These are phyloP conservation scores for Sutorius eximius DNA, from an alignment of 1,284 basidiomycete species.

Conservation along the genomic window DNA sequence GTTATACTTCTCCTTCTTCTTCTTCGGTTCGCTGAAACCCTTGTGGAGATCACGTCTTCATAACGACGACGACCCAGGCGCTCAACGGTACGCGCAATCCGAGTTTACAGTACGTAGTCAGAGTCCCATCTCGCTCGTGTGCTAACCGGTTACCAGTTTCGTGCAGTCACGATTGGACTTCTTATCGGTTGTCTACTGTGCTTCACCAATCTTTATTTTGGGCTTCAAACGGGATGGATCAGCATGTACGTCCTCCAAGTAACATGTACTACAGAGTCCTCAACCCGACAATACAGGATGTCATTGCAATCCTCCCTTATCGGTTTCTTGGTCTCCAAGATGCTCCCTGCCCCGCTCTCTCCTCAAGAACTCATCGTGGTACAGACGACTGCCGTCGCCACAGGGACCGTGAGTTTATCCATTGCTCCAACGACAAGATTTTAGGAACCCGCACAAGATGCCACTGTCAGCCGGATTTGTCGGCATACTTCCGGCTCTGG, in stretches of 20 bases:
- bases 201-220: constrained; percentile 78
- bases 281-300: constrained; percentile 64
- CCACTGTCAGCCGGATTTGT: constrained; percentile 94
- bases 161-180: constrained; percentile 58
- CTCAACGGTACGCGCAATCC: constrained; percentile 14
- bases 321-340: constrained; percentile 82
- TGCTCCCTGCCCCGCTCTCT: constrained; percentile 72
- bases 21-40: not conserved
- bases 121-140: not conserved
- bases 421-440: not conserved
- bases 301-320: constrained; percentile 91
- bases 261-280: not conserved
- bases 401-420: constrained; percentile 56
- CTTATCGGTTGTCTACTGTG: constrained; percentile 72
- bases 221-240: constrained; percentile 77
- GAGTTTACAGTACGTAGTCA: constrained; percentile 32
- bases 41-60: constrained; percentile 9
- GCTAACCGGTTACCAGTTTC: constrained; percentile 23
- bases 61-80: not conserved
- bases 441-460: constrained; percentile 47
- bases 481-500: constrained; percentile 90
- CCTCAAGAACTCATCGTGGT: constrained; percentile 91
- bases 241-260: constrained; percentile 50
- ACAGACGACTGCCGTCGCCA: constrained; percentile 94
- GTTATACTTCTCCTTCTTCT: not conserved